Evolutionary conservation across 176 grass and related monocot genomes (phyloP), one percentile per base, ranked within the genome.

Genomic region (Poa annua): DNA sequence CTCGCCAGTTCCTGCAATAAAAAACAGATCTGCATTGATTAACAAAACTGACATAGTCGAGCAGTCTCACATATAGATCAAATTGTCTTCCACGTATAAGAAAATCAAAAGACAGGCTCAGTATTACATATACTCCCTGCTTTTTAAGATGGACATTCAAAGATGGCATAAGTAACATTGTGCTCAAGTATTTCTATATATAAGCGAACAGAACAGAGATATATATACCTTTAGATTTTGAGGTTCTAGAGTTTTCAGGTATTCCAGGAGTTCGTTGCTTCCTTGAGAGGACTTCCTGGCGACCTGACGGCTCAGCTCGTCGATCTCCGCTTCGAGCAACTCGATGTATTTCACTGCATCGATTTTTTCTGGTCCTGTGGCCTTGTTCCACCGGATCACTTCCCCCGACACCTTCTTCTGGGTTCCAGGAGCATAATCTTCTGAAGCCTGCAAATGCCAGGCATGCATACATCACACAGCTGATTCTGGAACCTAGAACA

Each of bases 321-420:
- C 95, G 11, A 98, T 84, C 85, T 98, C 95, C 62, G 86, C 88
- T 86, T 95, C 95, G 84, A 98, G 92, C 66, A 89, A 87, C 79
- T 94, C 95, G 67, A 95, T 98, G 77, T 98, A 98, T 79, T 98
- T 92, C 11, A 95, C 26, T 7, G 92, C 95, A 34, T 95, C 95
- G 0, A 98, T 93, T 88, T 95, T 98, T 71, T 98, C 90, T 82
- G 90, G 84, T 70, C 92, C 95, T 44, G 88, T 98, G 59, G 82
- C 32, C 77, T 90, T 88, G 83, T 98, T 98, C 95, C 95, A 98
- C 33, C 87, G 92, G 53, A 98, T 98, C 81, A 98, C 90, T 91
- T 98, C 92, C 64, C 92, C 95, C 1, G 76, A 84, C 2, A 98
- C 90, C 48, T 98, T 98, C 85, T 98, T 95, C 81, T 98, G 90